Evolutionary conservation across 768 basidiomycete species (phyloP), one percentile per base, ranked within the genome.

Genomic region (Dioszegia crocea): DNA sequence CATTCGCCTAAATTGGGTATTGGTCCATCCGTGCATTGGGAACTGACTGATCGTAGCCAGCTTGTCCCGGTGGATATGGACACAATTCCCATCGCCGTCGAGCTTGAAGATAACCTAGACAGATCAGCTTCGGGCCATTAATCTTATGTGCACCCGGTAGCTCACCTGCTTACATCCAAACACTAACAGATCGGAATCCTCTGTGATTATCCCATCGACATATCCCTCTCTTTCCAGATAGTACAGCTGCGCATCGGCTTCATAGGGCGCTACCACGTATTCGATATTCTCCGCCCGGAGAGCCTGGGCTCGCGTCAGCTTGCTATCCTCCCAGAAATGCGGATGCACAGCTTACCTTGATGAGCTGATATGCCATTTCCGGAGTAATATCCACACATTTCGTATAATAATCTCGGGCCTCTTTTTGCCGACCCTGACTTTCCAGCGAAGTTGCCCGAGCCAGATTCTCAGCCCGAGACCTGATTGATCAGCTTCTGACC

Each of bases 101-200:
- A 98, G 81, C 77, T 98, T 98, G 82, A 89, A 91, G n/a, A 96
- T 83, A 3, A 78, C 74, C 73, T 76, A 31, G 33, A 17, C 1
- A n/a, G n/a, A n/a, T n/a, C n/a, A n/a, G n/a, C n/a, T n/a, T n/a
- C n/a, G n/a, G n/a, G n/a, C n/a, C n/a, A n/a, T n/a, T n/a, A n/a
- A n/a, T n/a, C n/a, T n/a, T n/a, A n/a, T n/a, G n/a, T n/a, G n/a
- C n/a, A n/a, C n/a, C n/a, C n/a, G n/a, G n/a, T n/a, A 44, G 57
- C 70, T 59, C 11, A 96, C 91, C 53, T 83, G 86, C 65, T 83
- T 83, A 78, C 91, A 94, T n/a, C 94, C 96, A 71, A 96, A 98
- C 47, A 99, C 93, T 59, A 98, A 86, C 27, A 99, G 81, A 76
- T 99, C 96, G 0, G 93, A 97, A 78, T 98, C 96, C 78, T 99